phyloP scores from a whole-genome alignment of 768 basidiomycete species.

The Hygrophoropsis aurantiaca region DNA sequence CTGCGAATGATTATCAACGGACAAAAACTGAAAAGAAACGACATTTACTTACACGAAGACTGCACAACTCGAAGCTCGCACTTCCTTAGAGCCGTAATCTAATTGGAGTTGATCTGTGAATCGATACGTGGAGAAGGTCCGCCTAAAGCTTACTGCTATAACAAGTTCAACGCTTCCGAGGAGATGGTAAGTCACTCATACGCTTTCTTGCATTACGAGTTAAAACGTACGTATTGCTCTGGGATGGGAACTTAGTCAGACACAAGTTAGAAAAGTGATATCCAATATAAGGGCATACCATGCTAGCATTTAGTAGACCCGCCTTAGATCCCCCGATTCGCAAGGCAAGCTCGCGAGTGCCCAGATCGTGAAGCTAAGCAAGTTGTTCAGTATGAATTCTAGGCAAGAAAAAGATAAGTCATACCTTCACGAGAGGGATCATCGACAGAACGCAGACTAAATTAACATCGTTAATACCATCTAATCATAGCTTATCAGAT shows the following conservation, averaged over 20 bases:
- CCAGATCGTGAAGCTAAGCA: conserved; percentile 70
- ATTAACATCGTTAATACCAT: not conserved
- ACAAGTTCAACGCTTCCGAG: conserved; percentile 58
- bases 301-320: conserved; percentile 77
- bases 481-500: not conserved
- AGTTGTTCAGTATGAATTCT: conserved; percentile 7
- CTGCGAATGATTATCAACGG: conserved; percentile 33
- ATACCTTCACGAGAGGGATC: conserved; percentile 76
- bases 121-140: not conserved
- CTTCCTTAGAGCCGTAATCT: conserved; percentile 79
- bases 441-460: conserved; percentile 68
- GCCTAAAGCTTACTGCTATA: conserved; percentile 55
- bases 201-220: conserved; percentile 1
- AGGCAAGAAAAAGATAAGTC: not conserved
- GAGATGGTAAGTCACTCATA: not conserved
- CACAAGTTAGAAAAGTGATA: not conserved
- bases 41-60: conserved; percentile 57
- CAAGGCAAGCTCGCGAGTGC: conserved; percentile 68
- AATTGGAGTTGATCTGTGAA: conserved; percentile 6
- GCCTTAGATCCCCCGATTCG: conserved; percentile 77
- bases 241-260: not conserved
- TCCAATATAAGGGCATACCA: conserved; percentile 44
- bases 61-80: conserved; percentile 85
- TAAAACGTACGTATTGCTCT: conserved; percentile 60
- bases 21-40: not conserved